Base-by-base conservation (phyloP, 768 basidiomycete species). In the Epithele typhae region DNA sequence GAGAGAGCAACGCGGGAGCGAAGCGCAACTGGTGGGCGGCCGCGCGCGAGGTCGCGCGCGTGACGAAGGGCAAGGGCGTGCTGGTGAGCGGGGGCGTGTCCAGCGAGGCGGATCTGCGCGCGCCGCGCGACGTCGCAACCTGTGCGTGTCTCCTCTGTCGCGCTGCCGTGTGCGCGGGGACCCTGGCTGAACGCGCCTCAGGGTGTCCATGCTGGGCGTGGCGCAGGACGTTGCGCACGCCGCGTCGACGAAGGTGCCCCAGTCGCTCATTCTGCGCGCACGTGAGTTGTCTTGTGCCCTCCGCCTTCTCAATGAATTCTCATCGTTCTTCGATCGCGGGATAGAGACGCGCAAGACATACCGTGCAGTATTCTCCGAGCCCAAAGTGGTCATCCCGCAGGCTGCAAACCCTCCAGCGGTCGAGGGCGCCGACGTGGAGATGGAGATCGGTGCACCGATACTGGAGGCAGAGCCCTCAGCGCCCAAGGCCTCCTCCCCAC, bases 21-120 rank as follows among this genome's bases (percentile, higher is more conserved):
- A 87, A 87, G 66, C 68, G 87, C 33, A 88, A 91, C 53, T 89
- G 89, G 90, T 88, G 91, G 91, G 80, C 85, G 0, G 73, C 79
- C 0, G 79, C 87, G 10, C 70, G 83, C 25, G 91, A 94, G 64
- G 69, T 93, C 2, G 73, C 80, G 15, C 74, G 91, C 1, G 88
- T 90, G 1, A 84, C 88, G 3, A 88, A 88, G 53, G 89, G 90
- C 1, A 87, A 82, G 59, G 84, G 81, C 0, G 60, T 92, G 43
- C 60, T 94, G 11, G 69, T 91, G 6, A 85, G 84, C 49, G 77
- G 87, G 1, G 87, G 87, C 0, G 81, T 78, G 0, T 63, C 74
- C n/a, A 65, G 71, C 5, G 73, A 79, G 36, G 73, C 73, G 14
- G 83, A 90, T 61, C 60, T 87, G 25, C 71, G 91, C 44, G 81